Conservation (phyloP, 2,329 filamentous ascomycete species). For the Fusarium falciforme region DNA sequence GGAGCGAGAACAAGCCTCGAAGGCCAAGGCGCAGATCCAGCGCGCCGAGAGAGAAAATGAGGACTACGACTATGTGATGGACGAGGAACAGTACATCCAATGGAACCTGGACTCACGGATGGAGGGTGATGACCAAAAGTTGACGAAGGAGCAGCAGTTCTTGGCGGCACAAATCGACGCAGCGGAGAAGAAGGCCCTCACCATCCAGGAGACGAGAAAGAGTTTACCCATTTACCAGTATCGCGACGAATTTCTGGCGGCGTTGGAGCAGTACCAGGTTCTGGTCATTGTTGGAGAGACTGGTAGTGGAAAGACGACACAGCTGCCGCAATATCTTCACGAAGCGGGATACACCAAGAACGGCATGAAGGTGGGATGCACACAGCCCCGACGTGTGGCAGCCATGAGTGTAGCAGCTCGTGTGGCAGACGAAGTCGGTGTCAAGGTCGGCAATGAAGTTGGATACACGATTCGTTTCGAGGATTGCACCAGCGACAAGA, state of each 20-base stretch:
- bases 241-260: slow-evolving; percentile 85
- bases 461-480: slow-evolving; percentile 97
- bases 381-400: slow-evolving; percentile 93
- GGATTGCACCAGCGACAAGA: slow-evolving; percentile 90
- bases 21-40: slow-evolving; percentile 87
- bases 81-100: slow-evolving; percentile 87
- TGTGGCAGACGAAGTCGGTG: slow-evolving; percentile 93
- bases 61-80: slow-evolving; percentile 93
- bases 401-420: slow-evolving; percentile 98
- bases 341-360: slow-evolving; percentile 90
- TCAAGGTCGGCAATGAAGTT: slow-evolving; percentile 90
- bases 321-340: slow-evolving; percentile 92
- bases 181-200: slow-evolving; percentile 87
- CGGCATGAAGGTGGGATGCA: slow-evolving; percentile 89
- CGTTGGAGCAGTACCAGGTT: slow-evolving; percentile 86
- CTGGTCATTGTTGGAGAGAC: slow-evolving; percentile 95
- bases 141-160: slow-evolving; percentile 83
- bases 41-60: slow-evolving; percentile 80
- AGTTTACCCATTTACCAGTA: slow-evolving; percentile 91
- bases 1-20: slow-evolving; percentile 89
- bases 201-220: slow-evolving; percentile 92
- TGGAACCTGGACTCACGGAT: slow-evolving; percentile 82
- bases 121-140: slow-evolving; percentile 75
- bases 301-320: slow-evolving; percentile 94
- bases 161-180: slow-evolving; percentile 86